A percentile compares a stretch with the other conserved stretches of the same genome.
Conservation (phyloP, 2,329 filamentous ascomycete species). For the Thermomyces lanuginosus region DNA sequence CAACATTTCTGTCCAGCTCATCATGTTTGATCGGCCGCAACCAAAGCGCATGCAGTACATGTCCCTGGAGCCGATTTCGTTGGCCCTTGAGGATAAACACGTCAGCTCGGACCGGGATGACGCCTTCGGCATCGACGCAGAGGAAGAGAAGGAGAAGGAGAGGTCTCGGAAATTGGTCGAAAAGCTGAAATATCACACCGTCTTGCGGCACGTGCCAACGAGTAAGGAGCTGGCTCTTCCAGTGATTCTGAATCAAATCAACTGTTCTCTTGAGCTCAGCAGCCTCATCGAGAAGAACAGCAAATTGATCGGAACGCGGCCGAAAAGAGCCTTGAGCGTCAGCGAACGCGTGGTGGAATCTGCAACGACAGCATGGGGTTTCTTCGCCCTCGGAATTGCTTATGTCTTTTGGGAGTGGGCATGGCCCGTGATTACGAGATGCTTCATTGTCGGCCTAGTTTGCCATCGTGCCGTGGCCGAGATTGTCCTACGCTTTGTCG, state of each 20-base stretch:
- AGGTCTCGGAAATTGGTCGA: constrained; percentile 55
- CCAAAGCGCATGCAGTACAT: constrained; percentile 92
- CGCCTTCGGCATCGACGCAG: constrained; percentile 44
- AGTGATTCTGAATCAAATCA: constrained; percentile 80
- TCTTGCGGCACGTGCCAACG: constrained; percentile 58
- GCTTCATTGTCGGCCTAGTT: constrained; percentile 65
- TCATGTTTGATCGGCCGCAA: constrained; percentile 73
- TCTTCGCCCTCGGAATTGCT: constrained; percentile 51
- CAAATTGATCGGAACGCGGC: constrained; percentile 62
- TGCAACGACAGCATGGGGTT: constrained; percentile 69
- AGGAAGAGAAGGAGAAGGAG: constrained; percentile 52
- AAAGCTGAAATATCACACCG: constrained; percentile 77
- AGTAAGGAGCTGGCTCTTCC: constrained; percentile 68
- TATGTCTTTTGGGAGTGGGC: constrained; percentile 57
- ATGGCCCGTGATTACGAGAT: constrained; percentile 55
- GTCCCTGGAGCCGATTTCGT: constrained; percentile 71
- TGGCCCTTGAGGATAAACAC: constrained; percentile 63
- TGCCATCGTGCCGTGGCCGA: constrained; percentile 69
- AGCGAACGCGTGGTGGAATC: constrained; percentile 90
- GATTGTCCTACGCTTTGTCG: constrained; percentile 57
- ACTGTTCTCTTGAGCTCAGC: constrained; percentile 85
- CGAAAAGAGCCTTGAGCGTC: constrained; percentile 75
- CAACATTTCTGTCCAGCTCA: constrained; percentile 63
- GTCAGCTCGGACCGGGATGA: constrained; percentile 19
- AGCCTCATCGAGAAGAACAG: constrained; percentile 77